Evolutionary conservation across 441 rosid species (phyloP).

Genomic region (Aquilaria agallochum): DNA sequence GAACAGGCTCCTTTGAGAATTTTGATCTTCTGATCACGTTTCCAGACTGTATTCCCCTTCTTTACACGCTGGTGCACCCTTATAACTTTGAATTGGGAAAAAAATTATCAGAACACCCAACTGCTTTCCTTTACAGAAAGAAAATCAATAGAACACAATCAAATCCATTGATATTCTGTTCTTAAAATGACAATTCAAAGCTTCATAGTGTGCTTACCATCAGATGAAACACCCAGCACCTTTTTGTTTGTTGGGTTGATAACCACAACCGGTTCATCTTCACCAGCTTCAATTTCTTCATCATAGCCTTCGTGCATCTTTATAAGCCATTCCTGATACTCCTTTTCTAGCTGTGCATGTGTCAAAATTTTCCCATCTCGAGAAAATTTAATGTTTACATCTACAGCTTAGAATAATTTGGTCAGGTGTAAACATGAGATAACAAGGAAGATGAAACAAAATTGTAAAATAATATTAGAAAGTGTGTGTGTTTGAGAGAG

Average conservation of each 20-base stretch:
- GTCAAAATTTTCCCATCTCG: conserved; percentile 27
- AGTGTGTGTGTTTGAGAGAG: no score
- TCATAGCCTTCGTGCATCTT: conserved; percentile 62
- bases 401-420: conserved; percentile 25
- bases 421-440: not conserved
- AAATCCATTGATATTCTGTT: no score
- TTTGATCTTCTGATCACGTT: conserved; percentile 52
- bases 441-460: not conserved
- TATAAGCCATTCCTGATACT: conserved; percentile 62
- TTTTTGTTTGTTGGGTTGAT: conserved; percentile 39
- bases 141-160: no score
- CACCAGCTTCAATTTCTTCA: conserved; percentile 47
- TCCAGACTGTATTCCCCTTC: conserved; percentile 54
- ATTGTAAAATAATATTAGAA: not conserved
- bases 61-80: conserved; percentile 48
- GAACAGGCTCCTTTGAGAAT: conserved; percentile 64
- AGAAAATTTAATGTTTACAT: conserved; percentile 31
- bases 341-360: conserved; percentile 46
- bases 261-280: conserved; percentile 50
- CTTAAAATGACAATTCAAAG: not conserved
- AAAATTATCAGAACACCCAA: no score
- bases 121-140: no score
- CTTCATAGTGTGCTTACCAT: conserved; percentile 37
- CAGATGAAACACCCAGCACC: conserved; percentile 48
- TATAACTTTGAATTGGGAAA: conserved; percentile 38